These are phyloP conservation scores for Cordyceps farinosa DNA, from an alignment of 2,329 filamentous ascomycete species.

Conservation along the genomic window DNA sequence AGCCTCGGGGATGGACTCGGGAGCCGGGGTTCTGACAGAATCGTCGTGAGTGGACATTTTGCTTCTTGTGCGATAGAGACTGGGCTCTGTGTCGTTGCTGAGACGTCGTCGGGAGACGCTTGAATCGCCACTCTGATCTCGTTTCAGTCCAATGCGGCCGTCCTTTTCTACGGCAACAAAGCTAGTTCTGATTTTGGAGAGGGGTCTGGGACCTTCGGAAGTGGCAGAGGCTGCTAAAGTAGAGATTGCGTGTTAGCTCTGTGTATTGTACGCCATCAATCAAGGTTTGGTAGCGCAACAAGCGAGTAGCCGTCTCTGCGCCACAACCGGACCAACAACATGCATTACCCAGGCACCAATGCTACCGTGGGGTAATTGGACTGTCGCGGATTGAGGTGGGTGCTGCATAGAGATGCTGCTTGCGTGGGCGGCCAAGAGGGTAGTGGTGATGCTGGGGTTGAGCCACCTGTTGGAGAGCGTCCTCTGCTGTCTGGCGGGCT, in stretches of 20 bases:
- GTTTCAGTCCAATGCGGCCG: constrained; percentile 52
- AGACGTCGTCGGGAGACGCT: constrained; percentile 35
- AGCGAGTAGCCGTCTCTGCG: constrained; percentile 6
- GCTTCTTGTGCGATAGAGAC: constrained; percentile 37
- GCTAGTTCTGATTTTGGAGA: constrained; percentile 71
- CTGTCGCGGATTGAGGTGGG: neutral
- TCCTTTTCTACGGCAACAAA: constrained; percentile 72
- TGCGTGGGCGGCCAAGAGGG: constrained; percentile 7
- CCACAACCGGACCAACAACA: constrained; percentile 7
- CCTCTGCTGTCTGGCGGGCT: constrained; percentile 63
- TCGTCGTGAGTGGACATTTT: constrained; percentile 29
- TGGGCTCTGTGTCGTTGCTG: constrained; percentile 35
- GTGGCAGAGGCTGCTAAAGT: constrained; percentile 23
- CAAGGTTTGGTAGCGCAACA: constrained; percentile 10
- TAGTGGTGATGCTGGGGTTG: constrained; percentile 28
- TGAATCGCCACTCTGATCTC: constrained; percentile 38
- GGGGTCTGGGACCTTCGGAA: constrained; percentile 56
- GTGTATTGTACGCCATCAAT: neutral
- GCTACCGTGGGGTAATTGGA: constrained; percentile 3
- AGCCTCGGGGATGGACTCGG: constrained; percentile 14
- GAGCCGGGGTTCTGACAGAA: constrained; percentile 12
- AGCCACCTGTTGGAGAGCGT: constrained; percentile 56
- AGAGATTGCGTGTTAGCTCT: constrained; percentile 3
- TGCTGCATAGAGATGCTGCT: constrained; percentile 2
- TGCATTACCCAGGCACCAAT: constrained; percentile 3